Conservation (phyloP, 257 asterid species). For the Salvia splendens region DNA sequence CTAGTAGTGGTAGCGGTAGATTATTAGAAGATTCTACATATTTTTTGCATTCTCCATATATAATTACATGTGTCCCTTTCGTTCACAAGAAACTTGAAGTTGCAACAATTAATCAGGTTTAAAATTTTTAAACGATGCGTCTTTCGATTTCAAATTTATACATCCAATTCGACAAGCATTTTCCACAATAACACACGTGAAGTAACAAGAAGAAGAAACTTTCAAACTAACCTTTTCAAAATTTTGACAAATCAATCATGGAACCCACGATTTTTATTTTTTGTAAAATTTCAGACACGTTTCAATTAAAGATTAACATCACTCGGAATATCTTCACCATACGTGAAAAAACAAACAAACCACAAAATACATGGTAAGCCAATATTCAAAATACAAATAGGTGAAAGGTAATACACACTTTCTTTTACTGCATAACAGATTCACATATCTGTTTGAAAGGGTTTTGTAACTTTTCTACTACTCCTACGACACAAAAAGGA, state of each 20-base stretch:
- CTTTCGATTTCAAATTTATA: too few relatives aligned
- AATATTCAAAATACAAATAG: too few relatives aligned
- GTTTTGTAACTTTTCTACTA: too few relatives aligned
- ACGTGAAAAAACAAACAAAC: too few relatives aligned
- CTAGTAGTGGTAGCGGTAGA: background rate
- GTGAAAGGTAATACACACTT: too few relatives aligned
- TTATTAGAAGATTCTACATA: background rate
- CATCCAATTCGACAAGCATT: conserved; percentile 1
- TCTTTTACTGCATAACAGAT: too few relatives aligned
- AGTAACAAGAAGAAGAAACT: background rate
- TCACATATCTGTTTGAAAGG: too few relatives aligned
- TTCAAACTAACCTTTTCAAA: conserved; percentile 15
- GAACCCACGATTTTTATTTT: background rate
- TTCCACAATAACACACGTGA: background rate
- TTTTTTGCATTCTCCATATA: background rate
- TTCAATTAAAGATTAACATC: background rate
- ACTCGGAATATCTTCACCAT: too few relatives aligned
- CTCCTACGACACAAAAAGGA: too few relatives aligned
- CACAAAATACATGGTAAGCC: too few relatives aligned
- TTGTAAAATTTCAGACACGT: background rate
- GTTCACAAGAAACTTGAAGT: conserved; percentile 1
- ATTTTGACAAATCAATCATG: background rate
- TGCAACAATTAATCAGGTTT: background rate
- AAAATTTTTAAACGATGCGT: background rate
- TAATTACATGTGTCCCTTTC: background rate